A percentile compares a stretch with the other conserved stretches of the same genome.
Conservation (phyloP, 768 basidiomycete genomes). For the Pleurotus tuoliensis region DNA sequence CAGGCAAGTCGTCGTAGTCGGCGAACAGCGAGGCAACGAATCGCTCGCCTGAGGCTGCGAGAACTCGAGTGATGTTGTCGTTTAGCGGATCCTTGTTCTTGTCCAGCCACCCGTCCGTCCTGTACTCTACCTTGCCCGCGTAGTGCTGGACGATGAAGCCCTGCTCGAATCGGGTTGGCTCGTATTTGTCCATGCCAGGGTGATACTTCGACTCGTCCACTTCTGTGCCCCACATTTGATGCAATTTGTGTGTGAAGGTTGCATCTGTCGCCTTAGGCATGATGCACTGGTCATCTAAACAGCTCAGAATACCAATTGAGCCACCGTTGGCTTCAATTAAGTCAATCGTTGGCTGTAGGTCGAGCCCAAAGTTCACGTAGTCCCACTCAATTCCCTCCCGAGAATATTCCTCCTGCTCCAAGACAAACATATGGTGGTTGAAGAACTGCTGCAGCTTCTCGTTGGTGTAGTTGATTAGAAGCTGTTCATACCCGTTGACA, state of each 20-base stretch:
- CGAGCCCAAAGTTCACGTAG: conserved; percentile 96
- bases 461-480: conserved; percentile 98
- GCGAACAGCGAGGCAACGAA: conserved; percentile 83
- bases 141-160: conserved; percentile 96
- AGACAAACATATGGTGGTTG: conserved; percentile 99
- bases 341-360: conserved; percentile 97
- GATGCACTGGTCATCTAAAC: conserved; percentile 97
- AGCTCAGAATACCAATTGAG: conserved; percentile 85
- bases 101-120: conserved; percentile 94
- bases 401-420: conserved; percentile 98
- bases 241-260: conserved; percentile 92
- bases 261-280: conserved; percentile 98
- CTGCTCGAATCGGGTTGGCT: conserved; percentile 83
- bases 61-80: conserved; percentile 88
- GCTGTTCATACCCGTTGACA: conserved; percentile 92
- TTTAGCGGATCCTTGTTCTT: conserved; percentile 99
- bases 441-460: conserved; percentile 98
- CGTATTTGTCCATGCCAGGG: conserved; percentile 80
- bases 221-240: conserved; percentile 65
- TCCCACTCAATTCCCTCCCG: conserved; percentile 97
- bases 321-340: conserved; percentile 86
- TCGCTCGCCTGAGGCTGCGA: conserved; percentile 76
- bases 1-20: conserved; percentile 61
- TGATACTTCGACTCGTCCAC: conserved; percentile 51
- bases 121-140: conserved; percentile 94